Evolutionary conservation across 208 protist species (phyloP).

Genomic region (Blastocrithidia nonstop): DNA sequence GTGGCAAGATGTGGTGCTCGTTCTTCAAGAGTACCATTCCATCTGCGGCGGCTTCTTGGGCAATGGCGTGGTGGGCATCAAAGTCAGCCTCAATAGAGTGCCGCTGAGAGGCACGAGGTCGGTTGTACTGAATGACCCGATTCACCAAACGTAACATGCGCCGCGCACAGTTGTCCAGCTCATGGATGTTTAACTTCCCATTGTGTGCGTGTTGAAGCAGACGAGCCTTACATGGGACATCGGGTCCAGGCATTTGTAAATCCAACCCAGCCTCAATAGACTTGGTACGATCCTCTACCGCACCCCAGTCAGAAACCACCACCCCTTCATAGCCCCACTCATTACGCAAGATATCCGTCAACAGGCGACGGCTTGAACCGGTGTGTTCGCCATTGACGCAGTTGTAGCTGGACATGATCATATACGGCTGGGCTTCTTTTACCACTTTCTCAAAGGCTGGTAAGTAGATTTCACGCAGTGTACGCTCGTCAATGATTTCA

Average conservation of each 20-base stretch:
- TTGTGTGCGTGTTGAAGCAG: constrained; percentile 7
- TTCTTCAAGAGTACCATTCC: constrained; percentile 40
- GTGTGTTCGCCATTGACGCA: constrained; percentile 11
- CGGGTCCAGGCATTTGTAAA: constrained; percentile 32
- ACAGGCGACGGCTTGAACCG: constrained; percentile 23
- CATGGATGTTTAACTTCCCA: constrained; percentile 19
- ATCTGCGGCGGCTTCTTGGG: constrained; percentile 13
- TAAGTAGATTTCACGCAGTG: constrained; percentile 26
- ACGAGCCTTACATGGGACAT: constrained; percentile 7
- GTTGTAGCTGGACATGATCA: constrained; percentile 28
- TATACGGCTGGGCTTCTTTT: constrained; percentile 5
- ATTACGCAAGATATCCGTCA: constrained; percentile 18
- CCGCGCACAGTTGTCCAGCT: constrained; percentile 6
- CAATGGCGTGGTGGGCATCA: constrained; percentile 16
- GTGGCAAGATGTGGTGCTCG: constrained; percentile 10
- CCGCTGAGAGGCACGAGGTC: neutral
- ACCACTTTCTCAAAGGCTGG: constrained; percentile 17
- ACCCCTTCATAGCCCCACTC: constrained; percentile 29
- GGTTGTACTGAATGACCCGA: neutral
- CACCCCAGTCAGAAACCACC: constrained; percentile 37
- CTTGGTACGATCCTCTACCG: constrained; percentile 21
- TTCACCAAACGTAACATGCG: constrained; percentile 4
- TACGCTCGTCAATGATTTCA: constrained; percentile 15
- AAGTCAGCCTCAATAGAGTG: constrained; percentile 6
- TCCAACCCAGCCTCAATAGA: constrained; percentile 20